phyloP scores from a whole-genome alignment of 129 eudicot genomes.

The Rutidosis leptorrhynchoides region DNA sequence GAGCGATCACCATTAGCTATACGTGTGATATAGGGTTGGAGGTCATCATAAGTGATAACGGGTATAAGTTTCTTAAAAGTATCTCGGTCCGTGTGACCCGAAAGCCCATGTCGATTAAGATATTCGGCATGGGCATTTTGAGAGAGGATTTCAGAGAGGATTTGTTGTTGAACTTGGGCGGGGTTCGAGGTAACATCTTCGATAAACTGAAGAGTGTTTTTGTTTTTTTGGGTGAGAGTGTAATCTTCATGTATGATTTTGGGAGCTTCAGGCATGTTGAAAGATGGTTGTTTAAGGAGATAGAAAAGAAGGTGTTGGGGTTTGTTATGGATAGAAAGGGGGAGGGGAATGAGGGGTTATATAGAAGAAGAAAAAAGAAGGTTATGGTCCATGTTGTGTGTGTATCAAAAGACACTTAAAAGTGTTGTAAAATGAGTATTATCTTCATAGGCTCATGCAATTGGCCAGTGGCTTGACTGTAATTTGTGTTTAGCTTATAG shows the following conservation, averaged over 20 bases:
- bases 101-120: constrained; percentile 48
- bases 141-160: constrained; percentile 62
- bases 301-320: not conserved
- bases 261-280: constrained; percentile 66
- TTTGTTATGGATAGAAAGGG: constrained; percentile 18
- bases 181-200: constrained; percentile 67
- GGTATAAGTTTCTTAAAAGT: constrained; percentile 66
- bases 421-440: constrained; percentile 29
- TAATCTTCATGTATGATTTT: constrained; percentile 20
- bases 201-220: constrained; percentile 51
- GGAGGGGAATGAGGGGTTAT: constrained; percentile 32
- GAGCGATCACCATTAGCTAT: constrained; percentile 79
- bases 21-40: constrained; percentile 54
- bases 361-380: constrained; percentile 31
- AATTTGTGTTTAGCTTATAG: constrained; percentile 16
- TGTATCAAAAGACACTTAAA: constrained; percentile 25
- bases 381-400: constrained; percentile 35
- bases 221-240: constrained; percentile 46
- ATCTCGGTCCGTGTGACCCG: constrained; percentile 46
- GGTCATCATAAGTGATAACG: constrained; percentile 62
- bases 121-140: constrained; percentile 64
- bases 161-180: constrained; percentile 49
- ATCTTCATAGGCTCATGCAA: constrained; percentile 6
- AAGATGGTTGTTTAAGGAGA: not conserved
- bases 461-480: constrained; percentile 31